Conservation (phyloP, 345 rosid genomes). For the sweet orange (Citrus sinensis) region DNA sequence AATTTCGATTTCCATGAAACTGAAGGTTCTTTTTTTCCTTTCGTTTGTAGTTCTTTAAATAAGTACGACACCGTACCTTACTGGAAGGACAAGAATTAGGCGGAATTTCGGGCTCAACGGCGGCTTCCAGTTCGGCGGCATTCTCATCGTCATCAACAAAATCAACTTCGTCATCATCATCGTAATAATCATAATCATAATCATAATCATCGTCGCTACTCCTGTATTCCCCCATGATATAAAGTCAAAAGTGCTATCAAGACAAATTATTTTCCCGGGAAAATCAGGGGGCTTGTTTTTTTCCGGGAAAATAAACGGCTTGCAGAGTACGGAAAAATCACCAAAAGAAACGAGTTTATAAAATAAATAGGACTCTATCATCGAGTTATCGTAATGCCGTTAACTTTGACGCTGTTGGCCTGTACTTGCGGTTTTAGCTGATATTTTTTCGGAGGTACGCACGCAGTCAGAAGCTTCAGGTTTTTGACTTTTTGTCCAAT, state of each 20-base stretch:
- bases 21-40: background rate
- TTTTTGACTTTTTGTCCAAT: background rate
- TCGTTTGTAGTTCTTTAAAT: background rate
- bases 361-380: background rate
- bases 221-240: slow-evolving; percentile 2
- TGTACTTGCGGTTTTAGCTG: background rate
- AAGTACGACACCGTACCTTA: background rate
- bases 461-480: background rate
- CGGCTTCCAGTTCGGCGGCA: background rate
- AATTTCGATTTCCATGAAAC: background rate
- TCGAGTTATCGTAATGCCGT: background rate
- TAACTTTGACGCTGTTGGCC: background rate
- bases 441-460: background rate
- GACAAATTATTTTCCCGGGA: background rate
- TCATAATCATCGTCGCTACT: background rate
- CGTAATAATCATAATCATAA: background rate
- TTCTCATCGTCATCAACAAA: background rate
- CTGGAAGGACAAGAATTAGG: background rate
- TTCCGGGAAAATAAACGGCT: background rate
- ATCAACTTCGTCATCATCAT: background rate
- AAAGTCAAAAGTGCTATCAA: background rate
- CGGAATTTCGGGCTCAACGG: background rate
- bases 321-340: background rate
- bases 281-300: background rate
- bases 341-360: background rate